A percentile compares a stretch with the other conserved stretches of the same genome.
These are phyloP conservation scores for Colletotrichum orbiculare DNA, from an alignment of 2,329 filamentous ascomycete species.

Conservation along the genomic window DNA sequence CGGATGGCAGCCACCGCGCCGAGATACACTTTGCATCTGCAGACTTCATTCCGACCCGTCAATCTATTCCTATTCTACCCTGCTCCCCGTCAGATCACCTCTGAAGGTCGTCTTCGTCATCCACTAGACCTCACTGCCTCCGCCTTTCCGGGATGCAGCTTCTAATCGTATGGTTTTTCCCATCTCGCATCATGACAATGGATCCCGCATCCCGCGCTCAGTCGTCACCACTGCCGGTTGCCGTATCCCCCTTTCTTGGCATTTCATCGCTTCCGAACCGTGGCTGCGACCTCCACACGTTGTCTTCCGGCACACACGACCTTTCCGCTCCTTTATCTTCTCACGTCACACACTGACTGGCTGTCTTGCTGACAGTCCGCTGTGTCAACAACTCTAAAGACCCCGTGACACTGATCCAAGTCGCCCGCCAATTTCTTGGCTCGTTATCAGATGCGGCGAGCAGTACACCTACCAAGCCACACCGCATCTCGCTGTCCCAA, in stretches of 20 bases:
- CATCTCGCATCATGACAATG: conserved; percentile 11
- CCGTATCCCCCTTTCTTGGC: conserved; percentile 13
- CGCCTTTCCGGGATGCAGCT: conserved; percentile 21
- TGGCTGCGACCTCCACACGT: background rate
- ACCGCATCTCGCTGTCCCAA: background rate
- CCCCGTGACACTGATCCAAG: background rate
- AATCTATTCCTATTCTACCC: conserved; percentile 5
- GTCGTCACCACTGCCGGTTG: background rate
- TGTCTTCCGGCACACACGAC: conserved; percentile 5
- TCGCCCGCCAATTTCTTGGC: background rate
- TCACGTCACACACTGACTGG: background rate
- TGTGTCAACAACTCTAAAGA: conserved; percentile 15
- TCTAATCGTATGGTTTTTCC: background rate
- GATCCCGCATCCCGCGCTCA: background rate
- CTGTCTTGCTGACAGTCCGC: background rate
- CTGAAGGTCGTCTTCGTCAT: conserved; percentile 10
- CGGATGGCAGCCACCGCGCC: conserved; percentile 6
- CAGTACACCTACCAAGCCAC: conserved; percentile 8
- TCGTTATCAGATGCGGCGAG: conserved; percentile 9
- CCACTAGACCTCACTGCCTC: conserved; percentile 8
- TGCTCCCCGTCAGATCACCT: background rate
- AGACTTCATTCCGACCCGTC: conserved; percentile 26
- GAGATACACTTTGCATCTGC: conserved; percentile 27
- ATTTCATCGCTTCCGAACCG: conserved; percentile 15
- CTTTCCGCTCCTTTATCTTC: conserved; percentile 9